These are phyloP conservation scores for Diaporthe vaccinii DNA, from an alignment of 2,329 filamentous ascomycete species.

Conservation along the genomic window DNA sequence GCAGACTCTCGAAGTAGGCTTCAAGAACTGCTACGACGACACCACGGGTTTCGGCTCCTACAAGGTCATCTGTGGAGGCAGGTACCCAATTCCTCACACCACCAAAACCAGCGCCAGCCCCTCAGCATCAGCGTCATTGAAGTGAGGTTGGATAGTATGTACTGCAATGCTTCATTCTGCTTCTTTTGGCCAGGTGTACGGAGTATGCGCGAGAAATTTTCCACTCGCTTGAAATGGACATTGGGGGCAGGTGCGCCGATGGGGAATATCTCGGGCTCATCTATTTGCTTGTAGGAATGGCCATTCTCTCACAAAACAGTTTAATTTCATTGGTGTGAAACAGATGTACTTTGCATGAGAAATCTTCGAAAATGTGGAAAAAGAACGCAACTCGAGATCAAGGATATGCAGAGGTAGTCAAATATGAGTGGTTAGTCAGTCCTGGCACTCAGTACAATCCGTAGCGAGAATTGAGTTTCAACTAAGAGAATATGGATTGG, in stretches of 20 bases:
- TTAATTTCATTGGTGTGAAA: neutral
- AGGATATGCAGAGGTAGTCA: neutral
- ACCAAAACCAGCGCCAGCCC: neutral
- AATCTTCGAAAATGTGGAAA: neutral
- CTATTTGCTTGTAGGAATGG: neutral
- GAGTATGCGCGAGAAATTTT: neutral
- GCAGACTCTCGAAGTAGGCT: neutral
- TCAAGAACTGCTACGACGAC: constrained; percentile 16
- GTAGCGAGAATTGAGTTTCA: neutral
- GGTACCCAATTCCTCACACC: neutral
- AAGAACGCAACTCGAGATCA: neutral
- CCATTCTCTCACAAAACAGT: neutral
- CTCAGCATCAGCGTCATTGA: neutral
- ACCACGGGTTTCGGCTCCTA: constrained; percentile 25
- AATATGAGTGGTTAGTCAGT: neutral
- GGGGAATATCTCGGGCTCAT: neutral
- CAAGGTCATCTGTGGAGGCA: constrained; percentile 17
- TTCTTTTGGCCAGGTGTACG: neutral
- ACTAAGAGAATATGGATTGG: neutral
- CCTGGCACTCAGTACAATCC: neutral
- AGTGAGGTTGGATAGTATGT: neutral
- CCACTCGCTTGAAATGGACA: neutral
- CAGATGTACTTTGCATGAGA: neutral
- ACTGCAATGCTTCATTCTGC: neutral
- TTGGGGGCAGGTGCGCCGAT: no score